Percentiles rank a stretch among this genome's conserved stretches.
Conservation (phyloP, 1,139 yeast genomes). For the Saccharomyces hybrid region DNA sequence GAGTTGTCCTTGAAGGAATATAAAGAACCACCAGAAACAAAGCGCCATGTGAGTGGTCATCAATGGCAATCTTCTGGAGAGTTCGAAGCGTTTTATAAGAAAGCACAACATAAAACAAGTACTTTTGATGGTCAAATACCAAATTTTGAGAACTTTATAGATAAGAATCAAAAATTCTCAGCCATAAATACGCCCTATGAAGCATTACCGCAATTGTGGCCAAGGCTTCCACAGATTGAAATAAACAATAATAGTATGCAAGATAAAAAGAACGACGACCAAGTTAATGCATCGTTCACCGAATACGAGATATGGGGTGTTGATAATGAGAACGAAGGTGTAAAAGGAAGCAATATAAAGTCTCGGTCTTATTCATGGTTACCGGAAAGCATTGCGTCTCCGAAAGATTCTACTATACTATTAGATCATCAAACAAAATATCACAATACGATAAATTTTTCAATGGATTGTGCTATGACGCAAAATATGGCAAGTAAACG, state of each 20-base stretch:
- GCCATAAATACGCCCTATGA: constrained; percentile 20
- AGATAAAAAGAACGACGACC: background rate
- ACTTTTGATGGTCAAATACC: constrained; percentile 6
- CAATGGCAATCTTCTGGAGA: constrained; percentile 40
- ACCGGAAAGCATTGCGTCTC: constrained; percentile 9
- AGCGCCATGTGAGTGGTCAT: constrained; percentile 8
- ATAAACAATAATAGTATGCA: background rate
- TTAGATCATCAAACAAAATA: background rate
- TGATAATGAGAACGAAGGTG: background rate
- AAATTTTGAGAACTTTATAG: constrained; percentile 13
- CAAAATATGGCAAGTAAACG: constrained; percentile 18
- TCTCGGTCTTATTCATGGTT: background rate
- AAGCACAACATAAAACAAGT: constrained; percentile 21
- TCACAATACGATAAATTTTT: constrained; percentile 2
- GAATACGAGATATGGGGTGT: constrained; percentile 5
- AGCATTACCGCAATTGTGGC: constrained; percentile 26
- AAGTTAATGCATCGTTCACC: background rate
- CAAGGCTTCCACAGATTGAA: constrained; percentile 6
- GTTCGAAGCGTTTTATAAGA: constrained; percentile 31
- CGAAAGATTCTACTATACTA: constrained; percentile 13
- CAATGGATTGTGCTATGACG: constrained; percentile 19
- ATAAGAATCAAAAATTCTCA: constrained; percentile 9
- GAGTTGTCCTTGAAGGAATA: constrained; percentile 35
- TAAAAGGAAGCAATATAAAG: background rate
- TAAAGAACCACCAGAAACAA: constrained; percentile 15